Base-by-base conservation (phyloP, 1,139 yeast species). In the Debaryomycetaceae sp. region DNA sequence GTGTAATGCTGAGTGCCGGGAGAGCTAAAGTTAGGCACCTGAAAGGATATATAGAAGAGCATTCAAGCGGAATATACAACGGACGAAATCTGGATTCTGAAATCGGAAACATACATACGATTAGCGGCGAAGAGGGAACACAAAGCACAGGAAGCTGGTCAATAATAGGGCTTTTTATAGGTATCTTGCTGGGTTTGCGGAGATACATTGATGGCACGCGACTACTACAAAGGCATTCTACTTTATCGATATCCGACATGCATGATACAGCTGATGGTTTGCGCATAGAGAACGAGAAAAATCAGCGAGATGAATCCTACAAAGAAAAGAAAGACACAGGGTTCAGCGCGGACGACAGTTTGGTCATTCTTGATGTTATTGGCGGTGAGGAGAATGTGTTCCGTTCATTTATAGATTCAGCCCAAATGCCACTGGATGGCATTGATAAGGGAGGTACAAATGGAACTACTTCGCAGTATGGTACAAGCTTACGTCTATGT, bases 281-380 rank as follows among this genome's bases (percentile, higher is more conserved):
- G 8, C 31, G 11, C 11, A 27, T 27, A 27, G 31, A 27, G 31
- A 27, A 27, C 31, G 31, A 27, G 4, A 11, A 11, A 4, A 8
- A 8, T 27, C 31, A 27, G 11, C 11, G 31, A 7, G 31, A 11
- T 27, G 8, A 17, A 17, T 17, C 20, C 20, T 17, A 17, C 20
- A 11, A 27, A 27, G 11, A 27, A 27, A 11, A 27, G 11, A 11
- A 27, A 27, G 31, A 39, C 6, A 22, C 9, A 34, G 34, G 23
- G 29, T 31, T 33, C 24, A 42, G 42, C 7, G 39, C 42, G 6
- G 45, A 44, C 24, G 46, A 42, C 9, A 46, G 49, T 27, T 39
- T 46, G 37, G 38, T 44, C 6, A 38, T 46, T 14, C 36, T 46
- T 7, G 44, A 42, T 34, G 45, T 40, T 5, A 38, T 24, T 22